Conservation (phyloP, 2,329 filamentous ascomycete species). For the Graphilbum sp. region DNA sequence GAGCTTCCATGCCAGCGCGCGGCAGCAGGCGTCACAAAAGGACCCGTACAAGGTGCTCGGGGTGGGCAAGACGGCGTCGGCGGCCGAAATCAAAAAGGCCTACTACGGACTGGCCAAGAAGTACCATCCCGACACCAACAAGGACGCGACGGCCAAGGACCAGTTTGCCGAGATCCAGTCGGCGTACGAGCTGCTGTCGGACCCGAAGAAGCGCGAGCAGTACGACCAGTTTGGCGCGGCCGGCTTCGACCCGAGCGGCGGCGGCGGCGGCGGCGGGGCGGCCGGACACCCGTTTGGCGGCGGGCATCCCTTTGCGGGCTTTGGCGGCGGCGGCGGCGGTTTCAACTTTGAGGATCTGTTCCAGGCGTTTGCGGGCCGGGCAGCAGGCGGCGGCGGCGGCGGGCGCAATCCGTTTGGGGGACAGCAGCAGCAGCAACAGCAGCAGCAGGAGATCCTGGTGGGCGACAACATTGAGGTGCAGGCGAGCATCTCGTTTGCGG, state of each 20-base stretch:
- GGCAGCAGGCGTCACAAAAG: constrained; percentile 33
- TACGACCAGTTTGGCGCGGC: constrained; percentile 83
- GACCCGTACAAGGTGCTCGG: constrained; percentile 83
- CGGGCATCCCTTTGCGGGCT: constrained; percentile 44
- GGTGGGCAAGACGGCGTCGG: constrained; percentile 63
- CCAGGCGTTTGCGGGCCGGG: constrained; percentile 58
- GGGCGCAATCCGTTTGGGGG: constrained; percentile 51
- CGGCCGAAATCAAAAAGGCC: constrained; percentile 89
- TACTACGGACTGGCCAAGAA: constrained; percentile 98
- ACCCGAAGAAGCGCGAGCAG: constrained; percentile 81
- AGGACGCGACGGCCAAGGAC: constrained; percentile 83
- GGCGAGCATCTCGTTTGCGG: constrained; percentile 85
- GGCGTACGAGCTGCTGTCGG: constrained; percentile 85
- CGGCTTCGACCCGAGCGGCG: constrained; percentile 60
- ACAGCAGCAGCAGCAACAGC: too few relatives aligned
- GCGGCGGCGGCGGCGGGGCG: constrained; percentile 28
- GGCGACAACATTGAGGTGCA: constrained; percentile 95
- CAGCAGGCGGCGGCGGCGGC: constrained; percentile 22
- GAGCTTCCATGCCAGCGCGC: constrained; percentile 45
- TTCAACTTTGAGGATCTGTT: constrained; percentile 97
- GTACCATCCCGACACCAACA: constrained; percentile 95
- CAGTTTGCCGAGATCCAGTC: constrained; percentile 86
- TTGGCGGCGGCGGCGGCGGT: constrained; percentile 46
- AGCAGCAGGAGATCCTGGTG: constrained; percentile 62
- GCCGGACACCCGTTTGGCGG: constrained; percentile 39